Base-by-base conservation (phyloP, 2,329 filamentous ascomycete species). In the Phyllosticta paracitricarpa region DNA sequence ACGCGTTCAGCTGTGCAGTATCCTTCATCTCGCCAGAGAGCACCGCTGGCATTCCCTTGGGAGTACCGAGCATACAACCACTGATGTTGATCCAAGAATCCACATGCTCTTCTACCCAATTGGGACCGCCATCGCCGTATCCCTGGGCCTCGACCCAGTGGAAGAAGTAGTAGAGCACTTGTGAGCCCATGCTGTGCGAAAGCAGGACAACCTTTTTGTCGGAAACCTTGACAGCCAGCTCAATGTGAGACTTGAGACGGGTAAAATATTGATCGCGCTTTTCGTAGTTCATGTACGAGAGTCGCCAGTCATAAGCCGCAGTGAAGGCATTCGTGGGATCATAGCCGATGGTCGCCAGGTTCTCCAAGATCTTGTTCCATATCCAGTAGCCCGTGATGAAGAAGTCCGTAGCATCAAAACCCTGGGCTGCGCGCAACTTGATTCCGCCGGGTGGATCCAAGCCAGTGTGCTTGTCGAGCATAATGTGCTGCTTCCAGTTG, bases 31-130 rank as follows among this genome's bases (percentile, higher is more conserved):
- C 94, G 30, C 94, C 94, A 0, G 92, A 97, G 1, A 99, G 79
- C 0, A 97, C 84, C 0, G 94, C 93, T 0, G 94, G 89, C 40
- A 97, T 77, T 62, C 89, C 93, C 76, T 99, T 99, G 62, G 91
- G 81, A 1, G 94, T 91, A 14, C 94, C 94, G 5, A 99, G 85
- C 93, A 99, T 97, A 75, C 93, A 99, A 5, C 94, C 94, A 66
- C 89, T 94, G 68, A 99, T 91, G 72, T 99, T 99, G 78, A 99
- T 95, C 92, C 95, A 99, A 2, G 90, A 89, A 66, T 95, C 94
- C 58, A 99, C 81, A 70, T 97, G 83, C 19, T 82, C 83, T 63
- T 99, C 92, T 0, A 99, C 93, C 94, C 94, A 99, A 59, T 85
- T 82, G 48, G 87, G 81, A 1, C 94, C 93, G 1, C 91, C 93